These are phyloP conservation scores for Colletotrichum sp. DNA, from an alignment of 2,329 filamentous ascomycete genomes.

Conservation along the genomic window DNA sequence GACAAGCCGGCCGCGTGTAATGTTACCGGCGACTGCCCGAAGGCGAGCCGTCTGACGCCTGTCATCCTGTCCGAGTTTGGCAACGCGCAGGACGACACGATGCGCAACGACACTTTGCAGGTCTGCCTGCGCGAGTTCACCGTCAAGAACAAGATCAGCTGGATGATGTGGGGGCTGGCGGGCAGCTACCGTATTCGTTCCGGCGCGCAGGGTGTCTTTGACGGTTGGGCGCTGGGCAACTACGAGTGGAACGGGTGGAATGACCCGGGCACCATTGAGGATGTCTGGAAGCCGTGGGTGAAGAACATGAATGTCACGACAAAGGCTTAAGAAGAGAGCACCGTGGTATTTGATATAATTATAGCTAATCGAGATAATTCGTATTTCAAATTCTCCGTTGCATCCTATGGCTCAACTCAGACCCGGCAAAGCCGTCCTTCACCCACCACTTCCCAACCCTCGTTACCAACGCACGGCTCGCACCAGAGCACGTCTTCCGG, in stretches of 20 bases:
- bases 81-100: conserved; percentile 48
- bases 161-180: conserved; percentile 56
- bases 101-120: conserved; percentile 35
- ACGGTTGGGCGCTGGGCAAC: conserved; percentile 54
- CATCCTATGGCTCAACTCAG: not conserved
- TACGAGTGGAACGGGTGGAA: conserved; percentile 53
- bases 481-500: conserved; percentile 17
- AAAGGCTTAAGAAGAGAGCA: conserved; percentile 26
- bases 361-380: not conserved
- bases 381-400: not conserved
- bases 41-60: conserved; percentile 44
- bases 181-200: conserved; percentile 54
- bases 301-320: conserved; percentile 44
- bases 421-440: conserved; percentile 1
- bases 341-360: not conserved
- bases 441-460: not conserved
- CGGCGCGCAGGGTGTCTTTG: conserved; percentile 48
- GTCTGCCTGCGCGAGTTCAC: conserved; percentile 51
- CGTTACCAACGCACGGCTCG: conserved; percentile 6
- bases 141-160: conserved; percentile 46
- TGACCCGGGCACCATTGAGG: conserved; percentile 47
- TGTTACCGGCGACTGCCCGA: conserved; percentile 46
- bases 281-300: conserved; percentile 57
- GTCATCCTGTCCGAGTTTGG: conserved; percentile 55
- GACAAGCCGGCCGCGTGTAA: conserved; percentile 18